Conservation (phyloP, 495 filamentous ascomycete genomes). For the Durotheca rogersii region DNA sequence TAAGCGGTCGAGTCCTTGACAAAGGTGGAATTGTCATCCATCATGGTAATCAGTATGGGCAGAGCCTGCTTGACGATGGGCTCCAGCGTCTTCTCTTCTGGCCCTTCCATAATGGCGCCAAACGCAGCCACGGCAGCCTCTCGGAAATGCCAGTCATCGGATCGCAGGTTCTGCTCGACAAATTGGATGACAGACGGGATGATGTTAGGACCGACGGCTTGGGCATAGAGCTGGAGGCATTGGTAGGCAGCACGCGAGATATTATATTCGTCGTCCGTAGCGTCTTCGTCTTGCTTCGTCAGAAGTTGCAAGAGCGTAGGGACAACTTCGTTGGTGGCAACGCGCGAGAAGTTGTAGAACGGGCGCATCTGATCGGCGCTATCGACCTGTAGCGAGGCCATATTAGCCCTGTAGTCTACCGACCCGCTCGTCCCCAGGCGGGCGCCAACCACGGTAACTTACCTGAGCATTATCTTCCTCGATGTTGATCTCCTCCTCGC, state of each 20-base stretch:
- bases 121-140: slow-evolving; percentile 98
- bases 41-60: slow-evolving; percentile 88
- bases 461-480: slow-evolving; percentile 94
- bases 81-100: slow-evolving; percentile 82
- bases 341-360: slow-evolving; percentile 86
- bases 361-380: slow-evolving; percentile 75
- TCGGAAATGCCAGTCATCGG: slow-evolving; percentile 86
- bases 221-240: slow-evolving; percentile 90
- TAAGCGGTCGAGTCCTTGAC: slow-evolving; percentile 98
- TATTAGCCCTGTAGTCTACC: slow-evolving; percentile 23
- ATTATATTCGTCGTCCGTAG: slow-evolving; percentile 94
- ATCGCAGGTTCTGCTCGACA: slow-evolving; percentile 85
- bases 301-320: slow-evolving; percentile 86
- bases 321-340: slow-evolving; percentile 88
- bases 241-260: slow-evolving; percentile 93
- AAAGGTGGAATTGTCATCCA: slow-evolving; percentile 84
- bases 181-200: slow-evolving; percentile 82
- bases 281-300: slow-evolving; percentile 97
- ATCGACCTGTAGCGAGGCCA: slow-evolving; percentile 57
- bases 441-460: slow-evolving; percentile 30
- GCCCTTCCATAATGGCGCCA: slow-evolving; percentile 97
- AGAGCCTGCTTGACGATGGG: slow-evolving; percentile 93
- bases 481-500: slow-evolving; percentile 95
- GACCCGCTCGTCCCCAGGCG: not conserved
- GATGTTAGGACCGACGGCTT: slow-evolving; percentile 78